Evolutionary conservation across 2,329 filamentous ascomycete genomes (phyloP).

Genomic region (Aspergillus ustus): DNA sequence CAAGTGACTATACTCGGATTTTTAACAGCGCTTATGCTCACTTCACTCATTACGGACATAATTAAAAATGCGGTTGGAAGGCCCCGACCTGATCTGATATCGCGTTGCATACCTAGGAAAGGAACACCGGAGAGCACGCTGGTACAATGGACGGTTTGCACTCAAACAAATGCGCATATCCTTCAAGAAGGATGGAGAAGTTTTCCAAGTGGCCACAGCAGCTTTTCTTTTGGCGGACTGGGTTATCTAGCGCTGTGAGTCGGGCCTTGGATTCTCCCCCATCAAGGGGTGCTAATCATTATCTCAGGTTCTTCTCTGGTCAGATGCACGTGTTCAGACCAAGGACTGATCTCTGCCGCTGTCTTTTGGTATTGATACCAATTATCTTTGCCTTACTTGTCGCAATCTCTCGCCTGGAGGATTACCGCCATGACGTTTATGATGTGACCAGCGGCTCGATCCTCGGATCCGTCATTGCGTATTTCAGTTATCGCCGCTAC

Average conservation of each 20-base stretch:
- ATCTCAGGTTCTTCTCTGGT: slow-evolving; percentile 49
- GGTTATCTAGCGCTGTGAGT: slow-evolving; percentile 60
- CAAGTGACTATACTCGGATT: slow-evolving; percentile 86
- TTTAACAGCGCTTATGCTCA: slow-evolving; percentile 74
- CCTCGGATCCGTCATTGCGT: slow-evolving; percentile 60
- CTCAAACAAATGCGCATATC: slow-evolving; percentile 57
- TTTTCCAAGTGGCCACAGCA: slow-evolving; percentile 67
- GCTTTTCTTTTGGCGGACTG: slow-evolving; percentile 64
- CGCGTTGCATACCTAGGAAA: slow-evolving; percentile 76
- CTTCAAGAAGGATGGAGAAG: slow-evolving; percentile 69
- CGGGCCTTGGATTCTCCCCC: background rate
- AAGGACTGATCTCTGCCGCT: slow-evolving; percentile 59
- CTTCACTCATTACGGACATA: slow-evolving; percentile 82
- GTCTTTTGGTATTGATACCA: slow-evolving; percentile 60
- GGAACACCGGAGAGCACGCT: slow-evolving; percentile 61
- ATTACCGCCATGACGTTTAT: slow-evolving; percentile 68
- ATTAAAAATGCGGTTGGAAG: slow-evolving; percentile 87
- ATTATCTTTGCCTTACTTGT: slow-evolving; percentile 63
- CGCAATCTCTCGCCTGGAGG: slow-evolving; percentile 65
- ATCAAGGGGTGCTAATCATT: slow-evolving; percentile 4
- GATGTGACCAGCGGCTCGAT: slow-evolving; percentile 63
- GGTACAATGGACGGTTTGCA: slow-evolving; percentile 54
- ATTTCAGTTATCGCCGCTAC: slow-evolving; percentile 64
- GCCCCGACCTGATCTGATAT: slow-evolving; percentile 83
- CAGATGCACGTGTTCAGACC: slow-evolving; percentile 65